Conservation (phyloP, 495 filamentous ascomycete genomes). For the Hypoxylon fuscum region DNA sequence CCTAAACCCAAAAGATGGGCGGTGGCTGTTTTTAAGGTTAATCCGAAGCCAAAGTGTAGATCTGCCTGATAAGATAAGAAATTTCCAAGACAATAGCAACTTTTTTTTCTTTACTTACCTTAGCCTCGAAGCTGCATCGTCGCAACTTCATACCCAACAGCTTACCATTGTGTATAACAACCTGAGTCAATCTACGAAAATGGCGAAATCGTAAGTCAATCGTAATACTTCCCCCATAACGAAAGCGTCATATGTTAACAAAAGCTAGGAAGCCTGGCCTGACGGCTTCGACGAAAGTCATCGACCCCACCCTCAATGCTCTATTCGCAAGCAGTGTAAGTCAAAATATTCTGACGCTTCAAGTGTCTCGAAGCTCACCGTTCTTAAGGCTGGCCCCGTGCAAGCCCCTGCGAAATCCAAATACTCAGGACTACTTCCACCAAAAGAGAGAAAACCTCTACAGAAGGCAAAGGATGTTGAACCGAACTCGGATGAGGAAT, state of each 20-base stretch:
- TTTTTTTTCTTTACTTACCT: slow-evolving; percentile 24
- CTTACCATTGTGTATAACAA: slow-evolving; percentile 2
- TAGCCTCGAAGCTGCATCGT: not conserved
- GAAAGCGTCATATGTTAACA: slow-evolving; percentile 11
- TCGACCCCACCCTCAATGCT: slow-evolving; percentile 80
- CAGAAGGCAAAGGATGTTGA: slow-evolving; percentile 10
- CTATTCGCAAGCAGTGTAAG: slow-evolving; percentile 85
- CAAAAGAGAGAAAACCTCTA: slow-evolving; percentile 40
- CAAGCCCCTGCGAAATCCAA: slow-evolving; percentile 63
- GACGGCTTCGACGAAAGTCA: slow-evolving; percentile 55
- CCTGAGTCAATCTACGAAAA: slow-evolving; percentile 9
- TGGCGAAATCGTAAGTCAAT: slow-evolving; percentile 44
- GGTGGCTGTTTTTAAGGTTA: too few relatives aligned
- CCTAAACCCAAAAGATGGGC: too few relatives aligned
- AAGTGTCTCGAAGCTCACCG: slow-evolving; percentile 30
- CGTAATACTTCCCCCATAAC: not conserved
- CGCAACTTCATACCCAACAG: slow-evolving; percentile 1
- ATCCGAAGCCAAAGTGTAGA: too few relatives aligned
- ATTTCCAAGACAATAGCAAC: slow-evolving; percentile 2
- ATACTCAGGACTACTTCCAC: slow-evolving; percentile 52
- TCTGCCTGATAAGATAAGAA: slow-evolving; percentile 33
- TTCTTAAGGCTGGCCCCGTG: slow-evolving; percentile 71
- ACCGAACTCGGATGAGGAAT: slow-evolving; percentile 44
- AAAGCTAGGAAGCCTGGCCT: slow-evolving; percentile 45
- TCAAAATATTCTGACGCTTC: slow-evolving; percentile 17